Base-by-base conservation (phyloP, 208 protist genomes). In the Strigomonas oncopelti region DNA sequence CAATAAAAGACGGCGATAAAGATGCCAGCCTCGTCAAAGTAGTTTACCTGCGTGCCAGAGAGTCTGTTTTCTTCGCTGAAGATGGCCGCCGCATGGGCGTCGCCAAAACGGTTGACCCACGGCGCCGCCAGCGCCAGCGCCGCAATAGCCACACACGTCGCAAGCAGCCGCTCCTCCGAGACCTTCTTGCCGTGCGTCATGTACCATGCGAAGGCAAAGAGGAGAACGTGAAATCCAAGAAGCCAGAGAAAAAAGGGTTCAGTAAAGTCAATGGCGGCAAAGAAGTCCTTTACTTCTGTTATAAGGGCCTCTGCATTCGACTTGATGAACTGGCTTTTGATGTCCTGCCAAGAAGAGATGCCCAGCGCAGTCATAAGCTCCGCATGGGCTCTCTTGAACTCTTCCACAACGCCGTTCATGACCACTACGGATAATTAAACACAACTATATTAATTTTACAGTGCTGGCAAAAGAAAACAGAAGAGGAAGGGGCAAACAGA, bases 171-270 rank as follows among this genome's bases (percentile, higher is more conserved):
- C 38, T 81, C 75, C 25, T 76, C 67, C 3, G 88, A 86, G 0
- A 68, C 72, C 11, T 65, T 57, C 11, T 65, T 57, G 27, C 71
- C 72, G 34, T 55, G 67, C 0, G 69, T 85, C 20, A 61, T n/a
- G 27, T 69, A 46, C 16, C 83, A 0, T 1, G 75, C 67, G n/a
- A 36, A 14, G 25, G 72, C 29, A 65, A 78, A 60, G 13, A 92
- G 54, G 5, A 80, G 0, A 0, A 69, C 11, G 55, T 95, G 90
- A 65, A 90, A 90, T 13, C 38, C 70, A 1, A 57, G 61, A 16
- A 95, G 75, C 65, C 80, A 90, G 9, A 22, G 57, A 31, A 95
- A 91, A 65, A 92, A 89, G 0, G 84, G 87, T 65, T 95, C 86
- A 0, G 67, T 76, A 84, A 87, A 95, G 61, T 91, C 76, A 16